Evolutionary conservation across 2,329 filamentous ascomycete genomes (phyloP).

Genomic region (Penicillium sp.): DNA sequence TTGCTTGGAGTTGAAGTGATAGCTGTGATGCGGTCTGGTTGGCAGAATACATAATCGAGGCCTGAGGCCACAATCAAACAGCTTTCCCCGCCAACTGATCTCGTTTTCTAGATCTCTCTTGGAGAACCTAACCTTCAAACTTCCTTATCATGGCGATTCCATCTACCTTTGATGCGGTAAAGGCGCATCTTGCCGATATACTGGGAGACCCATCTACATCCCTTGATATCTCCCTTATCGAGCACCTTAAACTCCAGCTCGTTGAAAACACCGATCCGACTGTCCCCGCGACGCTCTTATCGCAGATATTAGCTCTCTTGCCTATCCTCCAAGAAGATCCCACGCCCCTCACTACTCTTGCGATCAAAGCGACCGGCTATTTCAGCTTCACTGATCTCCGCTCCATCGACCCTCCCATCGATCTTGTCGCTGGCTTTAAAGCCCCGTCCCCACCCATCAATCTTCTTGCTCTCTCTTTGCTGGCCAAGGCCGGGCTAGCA

Average conservation of each 20-base stretch:
- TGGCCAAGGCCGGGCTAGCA: constrained; percentile 55
- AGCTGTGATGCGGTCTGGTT: constrained; percentile 2
- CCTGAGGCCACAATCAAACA: constrained; percentile 6
- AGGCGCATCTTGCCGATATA: constrained; percentile 47
- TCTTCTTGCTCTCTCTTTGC: constrained; percentile 54
- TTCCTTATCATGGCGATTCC: constrained; percentile 34
- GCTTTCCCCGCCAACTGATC: constrained; percentile 26
- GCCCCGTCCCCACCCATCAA: constrained; percentile 56
- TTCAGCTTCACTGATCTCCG: constrained; percentile 53
- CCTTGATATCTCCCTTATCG: constrained; percentile 51
- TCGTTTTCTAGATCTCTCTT: background rate
- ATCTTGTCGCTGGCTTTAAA: constrained; percentile 56
- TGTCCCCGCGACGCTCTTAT: constrained; percentile 42
- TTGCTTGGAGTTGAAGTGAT: background rate
- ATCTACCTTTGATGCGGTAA: constrained; percentile 35
- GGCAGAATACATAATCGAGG: background rate
- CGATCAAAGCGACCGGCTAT: constrained; percentile 50
- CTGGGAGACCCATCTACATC: constrained; percentile 45
- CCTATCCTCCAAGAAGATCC: constrained; percentile 59
- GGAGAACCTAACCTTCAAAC: background rate
- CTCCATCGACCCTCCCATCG: constrained; percentile 48
- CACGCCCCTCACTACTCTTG: constrained; percentile 54
- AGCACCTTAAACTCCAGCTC: constrained; percentile 50
- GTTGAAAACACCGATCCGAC: constrained; percentile 34
- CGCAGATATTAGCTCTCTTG: constrained; percentile 52